Base-by-base conservation (phyloP, 1,139 yeast species). In the Pneumocystis canis region DNA sequence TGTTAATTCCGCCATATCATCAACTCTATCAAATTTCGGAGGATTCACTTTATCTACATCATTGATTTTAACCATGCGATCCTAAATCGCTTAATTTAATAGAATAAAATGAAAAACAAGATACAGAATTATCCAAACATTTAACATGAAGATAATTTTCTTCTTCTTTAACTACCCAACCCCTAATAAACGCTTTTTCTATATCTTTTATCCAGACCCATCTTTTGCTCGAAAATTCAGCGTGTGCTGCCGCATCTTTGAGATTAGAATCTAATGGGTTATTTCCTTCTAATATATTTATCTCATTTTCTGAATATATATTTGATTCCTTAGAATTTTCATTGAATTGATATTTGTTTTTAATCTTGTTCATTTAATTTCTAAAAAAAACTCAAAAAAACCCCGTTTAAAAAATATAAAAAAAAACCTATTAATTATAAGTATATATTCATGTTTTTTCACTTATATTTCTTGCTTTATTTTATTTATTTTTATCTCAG, bases 1-100 rank as follows among this genome's bases (percentile, higher is more conserved):
- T 1, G 99, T 94, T 69, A 92, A 78, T 69, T 90, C 96, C 0
- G 98, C 97, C 94, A 92, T 89, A 71, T 92, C 97, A 69, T 87
- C 84, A 65, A 95, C 90, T 70, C 84, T 85, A 74, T 92, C 95
- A 73, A 92, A 92, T 69, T 88, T 87, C n/a, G 85, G 79, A 1
- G 99, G 98, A 71, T 92, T 92, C 54, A 76, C 79, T 67, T 83
- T 83, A 67, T 87, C 86, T 28, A 85, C 76, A 37, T 75, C 73
- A 32, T 76, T 74, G 39, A 80, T 76, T 35, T 77, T 76, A 3
- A 84, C 77, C 1, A 72, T 71, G 31, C 76, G 77, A 41, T 77
- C 78, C 73, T 74, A 60, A n/a, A 35, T 11, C n/a, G 37, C 35
- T 58, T 53, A 65, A 64, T 61, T 64, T 30, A 9, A 3, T 1